Evolutionary conservation across 345 rosid species (phyloP).

Genomic region (Acer yangbiense): DNA sequence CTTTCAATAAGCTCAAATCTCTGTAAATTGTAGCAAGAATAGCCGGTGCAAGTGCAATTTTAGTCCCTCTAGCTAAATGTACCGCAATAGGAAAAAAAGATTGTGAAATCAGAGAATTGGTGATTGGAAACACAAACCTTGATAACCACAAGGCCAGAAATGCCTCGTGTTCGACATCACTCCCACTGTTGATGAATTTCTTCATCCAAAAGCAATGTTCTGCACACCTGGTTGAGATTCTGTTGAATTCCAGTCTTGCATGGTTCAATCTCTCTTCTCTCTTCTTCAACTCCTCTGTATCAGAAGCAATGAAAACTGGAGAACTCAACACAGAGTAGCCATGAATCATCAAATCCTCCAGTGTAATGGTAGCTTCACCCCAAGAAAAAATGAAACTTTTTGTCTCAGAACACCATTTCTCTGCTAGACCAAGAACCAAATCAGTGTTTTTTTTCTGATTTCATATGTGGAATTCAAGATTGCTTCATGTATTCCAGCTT

Average conservation of each 20-base stretch:
- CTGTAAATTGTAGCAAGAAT: conserved; percentile 43
- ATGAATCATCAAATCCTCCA: conserved; percentile 20
- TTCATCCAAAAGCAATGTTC: background rate
- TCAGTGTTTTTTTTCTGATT: conserved; percentile 16
- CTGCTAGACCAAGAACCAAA: conserved; percentile 35
- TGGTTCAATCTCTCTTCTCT: conserved; percentile 26
- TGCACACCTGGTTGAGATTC: conserved; percentile 20
- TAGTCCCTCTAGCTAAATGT: conserved; percentile 46
- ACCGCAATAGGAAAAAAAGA: conserved; percentile 41
- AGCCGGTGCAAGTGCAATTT: conserved; percentile 33
- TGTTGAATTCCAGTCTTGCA: background rate
- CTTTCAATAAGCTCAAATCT: conserved; percentile 35
- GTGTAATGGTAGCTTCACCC: no score
- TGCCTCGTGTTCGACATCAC: background rate
- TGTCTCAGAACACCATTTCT: conserved; percentile 16
- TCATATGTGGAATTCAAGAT: conserved; percentile 31
- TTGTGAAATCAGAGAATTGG: background rate
- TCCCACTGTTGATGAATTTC: conserved; percentile 37
- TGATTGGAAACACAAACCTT: conserved; percentile 41
- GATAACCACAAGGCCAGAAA: conserved; percentile 20
- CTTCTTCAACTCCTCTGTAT: conserved; percentile 1
- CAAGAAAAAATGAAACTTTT: no score
- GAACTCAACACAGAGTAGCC: conserved; percentile 36
- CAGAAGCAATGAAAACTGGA: conserved; percentile 31
- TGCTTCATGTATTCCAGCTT: conserved; percentile 36